Conservation (phyloP, 768 basidiomycete genomes). For the Dentipellis fragilis region DNA sequence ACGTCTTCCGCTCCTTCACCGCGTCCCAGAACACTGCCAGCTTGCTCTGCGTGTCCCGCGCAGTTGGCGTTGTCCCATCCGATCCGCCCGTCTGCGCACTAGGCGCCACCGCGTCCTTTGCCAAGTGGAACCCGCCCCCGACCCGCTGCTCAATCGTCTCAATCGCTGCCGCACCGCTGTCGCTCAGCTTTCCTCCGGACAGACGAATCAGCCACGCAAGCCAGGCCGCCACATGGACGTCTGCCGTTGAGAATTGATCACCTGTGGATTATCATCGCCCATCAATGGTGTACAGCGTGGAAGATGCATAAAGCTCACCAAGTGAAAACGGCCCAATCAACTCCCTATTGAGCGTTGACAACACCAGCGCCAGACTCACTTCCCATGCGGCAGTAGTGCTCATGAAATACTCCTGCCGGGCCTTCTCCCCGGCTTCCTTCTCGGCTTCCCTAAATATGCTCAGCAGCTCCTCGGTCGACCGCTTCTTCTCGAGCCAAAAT, state of each 20-base stretch:
- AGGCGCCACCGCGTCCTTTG: constrained; percentile 15
- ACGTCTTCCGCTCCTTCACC: constrained; percentile 55
- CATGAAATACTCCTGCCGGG: constrained; percentile 40
- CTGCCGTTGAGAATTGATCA: constrained; percentile 75
- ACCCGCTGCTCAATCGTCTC: constrained; percentile 43
- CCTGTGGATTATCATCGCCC: constrained; percentile 31
- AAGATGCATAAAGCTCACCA: constrained; percentile 31
- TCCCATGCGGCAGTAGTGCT: constrained; percentile 47
- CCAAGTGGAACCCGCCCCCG: constrained; percentile 34
- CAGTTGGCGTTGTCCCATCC: background rate
- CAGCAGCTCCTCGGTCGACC: constrained; percentile 31
- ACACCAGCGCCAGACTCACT: constrained; percentile 31
- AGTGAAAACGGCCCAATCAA: constrained; percentile 55
- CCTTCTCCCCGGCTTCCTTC: constrained; percentile 28
- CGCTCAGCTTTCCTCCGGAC: constrained; percentile 38
- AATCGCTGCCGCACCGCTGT: constrained; percentile 42
- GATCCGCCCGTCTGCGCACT: constrained; percentile 11
- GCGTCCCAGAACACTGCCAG: constrained; percentile 67
- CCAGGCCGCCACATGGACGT: constrained; percentile 76
- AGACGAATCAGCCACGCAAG: constrained; percentile 48
- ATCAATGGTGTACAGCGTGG: background rate
- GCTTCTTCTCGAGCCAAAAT: constrained; percentile 52
- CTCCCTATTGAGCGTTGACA: constrained; percentile 42
- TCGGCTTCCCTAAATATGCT: constrained; percentile 37
- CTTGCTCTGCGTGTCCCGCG: constrained; percentile 16